Evolutionary conservation across 148 eudicot species (phyloP).

Genomic region (Dianthus caryophyllus): DNA sequence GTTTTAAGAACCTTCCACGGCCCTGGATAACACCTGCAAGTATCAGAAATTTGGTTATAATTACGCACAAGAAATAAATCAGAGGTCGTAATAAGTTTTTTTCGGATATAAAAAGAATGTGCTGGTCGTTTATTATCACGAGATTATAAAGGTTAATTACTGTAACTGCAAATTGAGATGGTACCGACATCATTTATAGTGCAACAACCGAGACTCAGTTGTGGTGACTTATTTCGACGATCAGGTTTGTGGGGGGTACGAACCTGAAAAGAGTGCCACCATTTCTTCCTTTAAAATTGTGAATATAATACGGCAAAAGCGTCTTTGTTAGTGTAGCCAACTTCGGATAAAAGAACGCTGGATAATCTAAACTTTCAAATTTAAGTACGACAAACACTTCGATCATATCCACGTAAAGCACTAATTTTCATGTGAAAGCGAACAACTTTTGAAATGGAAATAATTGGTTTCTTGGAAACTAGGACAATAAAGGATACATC

Average conservation of each 20-base stretch:
- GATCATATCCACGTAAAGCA: background rate
- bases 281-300: constrained; percentile 85
- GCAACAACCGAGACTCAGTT: too few relatives aligned
- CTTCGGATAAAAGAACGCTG: constrained; percentile 92
- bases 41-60: background rate
- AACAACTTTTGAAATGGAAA: background rate
- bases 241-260: background rate
- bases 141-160: too few relatives aligned
- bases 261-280: constrained; percentile 98
- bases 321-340: constrained; percentile 72
- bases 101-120: background rate
- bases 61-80: background rate
- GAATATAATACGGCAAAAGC: constrained; percentile 86
- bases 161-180: too few relatives aligned
- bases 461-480: background rate
- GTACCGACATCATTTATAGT: too few relatives aligned
- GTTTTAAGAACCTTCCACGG: constrained; percentile 83
- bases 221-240: too few relatives aligned
- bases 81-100: background rate
- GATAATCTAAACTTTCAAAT: constrained; percentile 55
- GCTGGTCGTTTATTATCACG: too few relatives aligned
- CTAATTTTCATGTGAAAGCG: too few relatives aligned
- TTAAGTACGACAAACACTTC: constrained; percentile 40
- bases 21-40: constrained; percentile 77
- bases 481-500: constrained; percentile 69